Evolutionary conservation across 257 asterid species (phyloP), one percentile per base, ranked within the genome.

Genomic region (Henckelia pumila): DNA sequence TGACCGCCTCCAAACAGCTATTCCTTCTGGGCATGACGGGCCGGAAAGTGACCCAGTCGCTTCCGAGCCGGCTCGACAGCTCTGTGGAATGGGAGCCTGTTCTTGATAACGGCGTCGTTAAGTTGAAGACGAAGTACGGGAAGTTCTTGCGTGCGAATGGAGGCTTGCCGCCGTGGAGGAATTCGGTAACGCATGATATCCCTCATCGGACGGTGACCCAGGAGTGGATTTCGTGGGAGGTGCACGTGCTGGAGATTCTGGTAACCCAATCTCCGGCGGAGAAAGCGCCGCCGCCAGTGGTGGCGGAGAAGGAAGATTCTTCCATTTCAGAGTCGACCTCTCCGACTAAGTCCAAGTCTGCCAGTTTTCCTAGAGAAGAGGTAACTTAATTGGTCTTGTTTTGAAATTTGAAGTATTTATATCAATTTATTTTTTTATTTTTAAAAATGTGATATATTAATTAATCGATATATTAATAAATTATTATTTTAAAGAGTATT

Each of bases 41-140:
- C 7, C 79, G 81, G 23, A 88, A 88, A 53, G 99, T 84, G 44
- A 50, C 71, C 19, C 99, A 91, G 79, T 84, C 93, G 11, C 44
- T 49, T 5, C 96, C 99, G 2, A 30, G 32, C 1, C 79, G 95
- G 30, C 89, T 88, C 65, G 97, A 94, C 62, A 86, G 93, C 62
- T 94, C 96, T 11, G 78, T 94, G 49, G 92, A 90, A 75, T 94
- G 99, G 99, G 99, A 91, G 76, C 99, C 99, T 32, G 69, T 94
- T 63, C 69, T 70, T 50, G 95, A 88, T 6, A 86, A 83, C 49
- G 80, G 80, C 63, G 79, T 71, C 60, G 85, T 94, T 3, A 88
- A 86, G 96, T 63, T 94, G 35, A 94, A 81, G 78, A 94, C 99
- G 8, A 60, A 95, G 82, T 94, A 90, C 67, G 99, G 99, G 1